Percentiles rank a stretch among this genome's conserved stretches.
phyloP scores from a whole-genome alignment of 2,329 filamentous ascomycete species.

The Nigrospora oryzae region DNA sequence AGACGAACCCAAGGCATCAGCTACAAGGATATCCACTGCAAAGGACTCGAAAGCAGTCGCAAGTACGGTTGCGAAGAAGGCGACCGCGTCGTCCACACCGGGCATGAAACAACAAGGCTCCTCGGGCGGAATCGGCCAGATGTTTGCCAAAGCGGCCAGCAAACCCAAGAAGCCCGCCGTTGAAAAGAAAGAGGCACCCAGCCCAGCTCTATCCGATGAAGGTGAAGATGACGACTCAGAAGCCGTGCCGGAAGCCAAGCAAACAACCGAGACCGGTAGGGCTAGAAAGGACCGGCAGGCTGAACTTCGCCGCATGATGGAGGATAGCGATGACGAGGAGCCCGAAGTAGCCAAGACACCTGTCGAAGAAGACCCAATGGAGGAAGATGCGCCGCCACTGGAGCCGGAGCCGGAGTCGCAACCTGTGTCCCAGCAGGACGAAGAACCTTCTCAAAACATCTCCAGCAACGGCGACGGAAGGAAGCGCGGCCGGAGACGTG shows the following conservation, averaged over 20 bases:
- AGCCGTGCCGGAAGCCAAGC: conserved; percentile 12
- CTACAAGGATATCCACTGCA: conserved; percentile 10
- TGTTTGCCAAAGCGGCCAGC: conserved; percentile 22
- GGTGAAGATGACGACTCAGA: conserved; percentile 22
- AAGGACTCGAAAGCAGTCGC: conserved; percentile 13
- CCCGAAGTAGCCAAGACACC: conserved; percentile 10
- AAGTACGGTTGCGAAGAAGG: conserved; percentile 31
- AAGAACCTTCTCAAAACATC: conserved; percentile 11
- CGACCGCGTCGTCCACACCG: conserved; percentile 12
- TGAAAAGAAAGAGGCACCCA: conserved; percentile 9
- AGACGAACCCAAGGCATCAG: conserved; percentile 23
- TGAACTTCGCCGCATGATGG: conserved; percentile 23
- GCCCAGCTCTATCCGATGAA: conserved; percentile 20
- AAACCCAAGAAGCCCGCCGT: conserved; percentile 19
- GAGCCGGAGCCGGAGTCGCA: conserved; percentile 1
- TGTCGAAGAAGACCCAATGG: conserved; percentile 15
- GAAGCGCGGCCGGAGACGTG: conserved; percentile 19
- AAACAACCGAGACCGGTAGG: conserved; percentile 9
- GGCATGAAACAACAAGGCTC: conserved; percentile 40
- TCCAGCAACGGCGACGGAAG: conserved; percentile 17
- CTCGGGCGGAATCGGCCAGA: conserved; percentile 21
- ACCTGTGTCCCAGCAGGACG: not conserved
- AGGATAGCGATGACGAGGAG: conserved; percentile 22
- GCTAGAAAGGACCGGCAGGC: conserved; percentile 17
- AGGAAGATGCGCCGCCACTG: conserved; percentile 10